Percentiles rank a stretch among this genome's conserved stretches.
Conservation (phyloP, 169 alveolate genomes). For the Eimeria maxima region DNA sequence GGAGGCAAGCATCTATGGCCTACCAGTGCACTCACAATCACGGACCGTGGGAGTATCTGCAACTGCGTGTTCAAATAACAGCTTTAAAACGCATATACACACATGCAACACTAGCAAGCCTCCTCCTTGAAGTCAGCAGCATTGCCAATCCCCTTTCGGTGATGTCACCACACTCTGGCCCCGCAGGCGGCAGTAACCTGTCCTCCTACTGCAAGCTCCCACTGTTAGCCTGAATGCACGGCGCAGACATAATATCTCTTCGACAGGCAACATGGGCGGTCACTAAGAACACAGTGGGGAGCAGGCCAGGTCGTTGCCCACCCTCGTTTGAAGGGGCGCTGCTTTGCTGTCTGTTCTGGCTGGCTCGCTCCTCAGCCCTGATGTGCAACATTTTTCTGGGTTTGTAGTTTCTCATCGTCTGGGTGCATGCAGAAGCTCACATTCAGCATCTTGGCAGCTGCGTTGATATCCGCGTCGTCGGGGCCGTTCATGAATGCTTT, state of each 20-base stretch:
- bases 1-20: background rate
- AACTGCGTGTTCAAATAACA: background rate
- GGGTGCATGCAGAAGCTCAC: background rate
- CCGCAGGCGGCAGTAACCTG: background rate
- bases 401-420: background rate
- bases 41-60: background rate
- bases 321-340: background rate
- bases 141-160: background rate
- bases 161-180: background rate
- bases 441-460: slow-evolving; percentile 53
- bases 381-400: background rate
- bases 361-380: background rate
- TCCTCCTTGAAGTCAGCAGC: background rate
- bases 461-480: slow-evolving; percentile 47
- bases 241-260: background rate
- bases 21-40: background rate
- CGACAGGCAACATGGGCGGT: background rate
- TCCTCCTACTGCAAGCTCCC: slow-evolving; percentile 28
- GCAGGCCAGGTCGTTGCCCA: background rate
- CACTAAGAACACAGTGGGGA: background rate
- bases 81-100: background rate
- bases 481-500: slow-evolving; percentile 74
- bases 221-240: slow-evolving; percentile 28
- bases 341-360: background rate
- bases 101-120: background rate